These are phyloP conservation scores for Huntiella moniliformis DNA, from an alignment of 2,329 filamentous ascomycete species.

Conservation along the genomic window DNA sequence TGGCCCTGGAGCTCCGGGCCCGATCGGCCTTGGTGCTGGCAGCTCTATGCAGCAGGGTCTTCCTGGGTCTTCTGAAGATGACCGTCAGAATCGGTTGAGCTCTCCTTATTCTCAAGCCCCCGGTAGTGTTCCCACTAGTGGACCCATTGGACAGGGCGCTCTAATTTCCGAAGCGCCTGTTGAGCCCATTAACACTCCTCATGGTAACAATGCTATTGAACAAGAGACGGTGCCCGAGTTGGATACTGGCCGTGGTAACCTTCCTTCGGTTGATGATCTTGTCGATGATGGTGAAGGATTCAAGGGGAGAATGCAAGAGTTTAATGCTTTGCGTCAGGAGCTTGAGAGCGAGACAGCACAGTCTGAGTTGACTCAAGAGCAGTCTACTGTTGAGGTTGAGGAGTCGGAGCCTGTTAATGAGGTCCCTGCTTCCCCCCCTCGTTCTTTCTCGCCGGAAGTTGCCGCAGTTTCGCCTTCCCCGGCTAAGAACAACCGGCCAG, in stretches of 20 bases:
- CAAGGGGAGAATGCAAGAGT: slow-evolving; percentile 61
- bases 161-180: too few relatives aligned
- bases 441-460: background rate
- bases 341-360: slow-evolving; percentile 33
- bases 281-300: slow-evolving; percentile 38
- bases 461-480: background rate
- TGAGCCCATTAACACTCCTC: too few relatives aligned
- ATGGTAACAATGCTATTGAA: too few relatives aligned
- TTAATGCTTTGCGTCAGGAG: slow-evolving; percentile 59
- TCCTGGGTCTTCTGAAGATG: background rate
- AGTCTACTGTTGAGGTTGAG: slow-evolving; percentile 40
- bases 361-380: slow-evolving; percentile 18
- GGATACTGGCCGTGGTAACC: slow-evolving; percentile 10
- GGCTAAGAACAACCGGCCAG: background rate
- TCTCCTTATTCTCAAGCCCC: background rate
- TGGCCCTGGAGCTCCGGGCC: background rate
- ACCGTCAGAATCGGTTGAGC: background rate
- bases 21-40: background rate
- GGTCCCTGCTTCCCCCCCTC: slow-evolving; percentile 27
- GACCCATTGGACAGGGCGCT: too few relatives aligned
- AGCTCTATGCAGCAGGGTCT: background rate
- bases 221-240: too few relatives aligned
- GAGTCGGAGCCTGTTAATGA: slow-evolving; percentile 49
- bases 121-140: background rate
- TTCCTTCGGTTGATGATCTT: slow-evolving; percentile 33